Evolutionary conservation across 2,329 filamentous ascomycete genomes (phyloP).

Genomic region (Leptographium radiaticola): DNA sequence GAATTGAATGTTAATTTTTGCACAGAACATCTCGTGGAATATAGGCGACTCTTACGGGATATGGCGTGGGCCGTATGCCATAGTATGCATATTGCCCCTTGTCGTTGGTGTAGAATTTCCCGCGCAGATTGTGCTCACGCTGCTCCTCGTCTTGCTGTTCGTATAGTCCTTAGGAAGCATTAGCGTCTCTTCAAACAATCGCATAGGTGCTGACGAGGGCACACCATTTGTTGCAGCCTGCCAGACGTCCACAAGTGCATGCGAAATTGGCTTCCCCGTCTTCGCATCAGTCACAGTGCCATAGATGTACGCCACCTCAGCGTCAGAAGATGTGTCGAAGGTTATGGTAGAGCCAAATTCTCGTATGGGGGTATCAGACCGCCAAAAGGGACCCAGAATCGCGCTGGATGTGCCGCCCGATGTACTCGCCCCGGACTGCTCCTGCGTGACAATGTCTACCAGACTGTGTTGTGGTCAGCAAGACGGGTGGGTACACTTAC

Average conservation of each 20-base stretch:
- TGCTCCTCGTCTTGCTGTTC: constrained; percentile 54
- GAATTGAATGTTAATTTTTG: neutral
- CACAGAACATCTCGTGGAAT: too few relatives aligned
- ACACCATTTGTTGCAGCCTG: constrained; percentile 42
- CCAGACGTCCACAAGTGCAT: constrained; percentile 48
- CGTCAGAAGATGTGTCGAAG: constrained; percentile 20
- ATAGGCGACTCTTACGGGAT: constrained; percentile 22
- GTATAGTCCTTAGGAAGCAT: constrained; percentile 29
- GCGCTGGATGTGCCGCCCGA: constrained; percentile 30
- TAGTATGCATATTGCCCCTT: constrained; percentile 51
- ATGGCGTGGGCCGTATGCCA: constrained; percentile 46
- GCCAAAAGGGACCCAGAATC: constrained; percentile 57
- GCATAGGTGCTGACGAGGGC: too few relatives aligned
- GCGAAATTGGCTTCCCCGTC: constrained; percentile 40
- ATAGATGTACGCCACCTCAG: constrained; percentile 40
- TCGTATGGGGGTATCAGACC: constrained; percentile 43
- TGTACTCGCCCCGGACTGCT: constrained; percentile 24
- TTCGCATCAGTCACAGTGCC: constrained; percentile 24
- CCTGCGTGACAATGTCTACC: constrained; percentile 53
- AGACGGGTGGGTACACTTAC: neutral
- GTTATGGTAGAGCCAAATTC: constrained; percentile 45
- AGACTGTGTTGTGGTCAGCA: constrained; percentile 15
- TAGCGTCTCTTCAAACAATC: neutral
- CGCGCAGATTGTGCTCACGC: constrained; percentile 10
- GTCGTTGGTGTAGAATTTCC: constrained; percentile 16